Conservation (phyloP, 1,284 basidiomycete genomes). For the Sporisorium iseilematis-ciliati region DNA sequence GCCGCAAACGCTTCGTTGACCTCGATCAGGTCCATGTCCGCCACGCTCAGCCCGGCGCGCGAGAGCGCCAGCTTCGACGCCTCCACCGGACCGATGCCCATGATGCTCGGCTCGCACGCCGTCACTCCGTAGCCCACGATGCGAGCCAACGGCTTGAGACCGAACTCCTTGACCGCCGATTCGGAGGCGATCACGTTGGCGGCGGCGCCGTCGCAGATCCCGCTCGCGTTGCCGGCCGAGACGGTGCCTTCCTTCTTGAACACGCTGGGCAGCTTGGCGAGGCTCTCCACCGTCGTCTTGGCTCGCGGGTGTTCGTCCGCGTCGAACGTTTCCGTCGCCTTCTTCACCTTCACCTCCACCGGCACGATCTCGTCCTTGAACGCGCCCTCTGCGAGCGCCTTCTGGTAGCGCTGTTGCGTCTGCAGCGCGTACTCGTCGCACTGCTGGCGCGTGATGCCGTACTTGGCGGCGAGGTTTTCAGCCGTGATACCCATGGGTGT, state of each 20-base stretch:
- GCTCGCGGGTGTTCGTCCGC: conserved; percentile 75
- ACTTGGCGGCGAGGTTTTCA: conserved; percentile 86
- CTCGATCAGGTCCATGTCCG: conserved; percentile 74
- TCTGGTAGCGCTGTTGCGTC: conserved; percentile 69
- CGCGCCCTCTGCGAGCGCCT: conserved; percentile 71
- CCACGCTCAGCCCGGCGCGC: conserved; percentile 70
- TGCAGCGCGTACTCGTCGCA: conserved; percentile 76
- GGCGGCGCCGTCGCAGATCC: conserved; percentile 95
- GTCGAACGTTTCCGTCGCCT: conserved; percentile 58
- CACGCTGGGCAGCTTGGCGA: conserved; percentile 84
- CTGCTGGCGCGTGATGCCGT: conserved; percentile 84
- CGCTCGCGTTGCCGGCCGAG: conserved; percentile 95
- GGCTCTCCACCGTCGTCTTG: conserved; percentile 90
- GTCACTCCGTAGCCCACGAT: conserved; percentile 78
- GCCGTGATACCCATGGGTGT: conserved; percentile 79
- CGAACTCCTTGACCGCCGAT: conserved; percentile 87
- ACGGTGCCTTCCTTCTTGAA: conserved; percentile 91
- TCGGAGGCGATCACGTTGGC: conserved; percentile 93
- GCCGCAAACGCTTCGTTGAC: conserved; percentile 88
- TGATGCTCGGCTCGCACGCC: conserved; percentile 74
- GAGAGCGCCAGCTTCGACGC: conserved; percentile 70
- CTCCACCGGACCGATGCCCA: conserved; percentile 75
- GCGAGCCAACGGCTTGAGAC: conserved; percentile 86
- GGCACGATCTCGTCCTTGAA: conserved; percentile 71
- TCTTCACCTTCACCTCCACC: conserved; percentile 69